Conservation (phyloP, 192 early-diverging fungal species). For the Coemansia sp. region DNA sequence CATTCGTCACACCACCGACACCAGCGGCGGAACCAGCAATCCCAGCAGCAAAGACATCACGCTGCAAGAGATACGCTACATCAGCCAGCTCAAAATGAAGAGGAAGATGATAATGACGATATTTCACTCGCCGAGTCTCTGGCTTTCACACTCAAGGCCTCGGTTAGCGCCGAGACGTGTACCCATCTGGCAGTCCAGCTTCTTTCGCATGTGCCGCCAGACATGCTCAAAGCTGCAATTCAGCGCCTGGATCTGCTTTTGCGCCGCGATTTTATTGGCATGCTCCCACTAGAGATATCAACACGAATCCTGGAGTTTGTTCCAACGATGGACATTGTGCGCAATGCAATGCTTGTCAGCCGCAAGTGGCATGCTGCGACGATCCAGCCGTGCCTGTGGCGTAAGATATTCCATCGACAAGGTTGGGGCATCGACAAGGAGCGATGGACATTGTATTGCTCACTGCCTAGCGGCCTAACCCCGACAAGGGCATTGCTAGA, state of each 20-base stretch:
- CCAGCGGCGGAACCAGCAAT: neutral
- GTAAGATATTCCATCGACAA: constrained; percentile 19
- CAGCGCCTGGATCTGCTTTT: constrained; percentile 29
- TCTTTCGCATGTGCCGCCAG: constrained; percentile 33
- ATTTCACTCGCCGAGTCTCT: constrained; percentile 21
- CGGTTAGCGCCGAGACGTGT: constrained; percentile 24
- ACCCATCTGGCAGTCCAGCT: constrained; percentile 33
- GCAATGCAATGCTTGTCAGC: constrained; percentile 32
- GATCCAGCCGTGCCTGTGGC: constrained; percentile 43
- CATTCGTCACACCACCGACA: neutral
- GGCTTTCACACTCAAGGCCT: constrained; percentile 18
- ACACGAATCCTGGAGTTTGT: constrained; percentile 34
- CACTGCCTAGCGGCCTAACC: constrained; percentile 11
- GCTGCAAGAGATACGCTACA: neutral
- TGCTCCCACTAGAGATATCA: constrained; percentile 41
- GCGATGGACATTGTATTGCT: constrained; percentile 41
- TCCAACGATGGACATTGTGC: constrained; percentile 26
- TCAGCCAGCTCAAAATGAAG: neutral
- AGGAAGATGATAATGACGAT: neutral
- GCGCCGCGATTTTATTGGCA: constrained; percentile 48
- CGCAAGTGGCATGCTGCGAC: constrained; percentile 28
- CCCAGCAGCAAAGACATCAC: too few species aligned
- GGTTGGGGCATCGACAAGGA: constrained; percentile 35
- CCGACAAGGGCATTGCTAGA: constrained; percentile 18
- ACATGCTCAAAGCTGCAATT: constrained; percentile 28